Evolutionary conservation across 192 early-diverging fungal species (phyloP).

Genomic region (Powellomyces hirtus): DNA sequence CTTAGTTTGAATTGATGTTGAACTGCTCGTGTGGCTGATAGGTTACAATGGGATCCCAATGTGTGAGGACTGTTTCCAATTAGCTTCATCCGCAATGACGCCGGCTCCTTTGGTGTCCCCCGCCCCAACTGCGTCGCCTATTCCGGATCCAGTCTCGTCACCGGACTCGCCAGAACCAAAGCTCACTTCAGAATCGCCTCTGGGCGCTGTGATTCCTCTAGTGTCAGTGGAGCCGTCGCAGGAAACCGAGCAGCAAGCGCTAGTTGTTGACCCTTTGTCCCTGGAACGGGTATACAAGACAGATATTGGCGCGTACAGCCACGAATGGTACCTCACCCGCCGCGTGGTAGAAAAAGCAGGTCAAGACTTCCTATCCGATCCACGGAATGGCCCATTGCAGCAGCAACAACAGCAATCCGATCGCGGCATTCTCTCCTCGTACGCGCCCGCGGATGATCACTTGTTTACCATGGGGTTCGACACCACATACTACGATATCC

Average conservation of each 20-base stretch:
- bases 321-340: conserved; percentile 65
- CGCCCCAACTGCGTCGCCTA: no score
- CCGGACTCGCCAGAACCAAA: no score
- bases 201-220: no score
- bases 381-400: conserved; percentile 33
- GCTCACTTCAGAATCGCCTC: no score
- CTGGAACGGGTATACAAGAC: conserved; percentile 52
- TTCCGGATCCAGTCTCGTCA: no score
- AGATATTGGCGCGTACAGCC: conserved; percentile 65
- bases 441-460: conserved; percentile 66
- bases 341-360: conserved; percentile 44
- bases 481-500: conserved; percentile 86
- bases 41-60: conserved; percentile 71
- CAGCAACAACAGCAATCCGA: no score
- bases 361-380: no score
- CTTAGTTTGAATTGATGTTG: no score
- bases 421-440: conserved; percentile 57
- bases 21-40: conserved; percentile 6
- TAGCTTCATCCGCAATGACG: no score
- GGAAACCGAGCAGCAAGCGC: no score
- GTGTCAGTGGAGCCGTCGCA: no score
- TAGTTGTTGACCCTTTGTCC: not conserved
- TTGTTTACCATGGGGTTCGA: conserved; percentile 75
- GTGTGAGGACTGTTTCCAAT: conserved; percentile 66
- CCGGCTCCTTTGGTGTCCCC: no score